Percentiles rank a stretch among this genome's conserved stretches.
Evolutionary conservation across 1,139 yeast genomes (phyloP).

Genomic region (Kluyveromyces sp.): DNA sequence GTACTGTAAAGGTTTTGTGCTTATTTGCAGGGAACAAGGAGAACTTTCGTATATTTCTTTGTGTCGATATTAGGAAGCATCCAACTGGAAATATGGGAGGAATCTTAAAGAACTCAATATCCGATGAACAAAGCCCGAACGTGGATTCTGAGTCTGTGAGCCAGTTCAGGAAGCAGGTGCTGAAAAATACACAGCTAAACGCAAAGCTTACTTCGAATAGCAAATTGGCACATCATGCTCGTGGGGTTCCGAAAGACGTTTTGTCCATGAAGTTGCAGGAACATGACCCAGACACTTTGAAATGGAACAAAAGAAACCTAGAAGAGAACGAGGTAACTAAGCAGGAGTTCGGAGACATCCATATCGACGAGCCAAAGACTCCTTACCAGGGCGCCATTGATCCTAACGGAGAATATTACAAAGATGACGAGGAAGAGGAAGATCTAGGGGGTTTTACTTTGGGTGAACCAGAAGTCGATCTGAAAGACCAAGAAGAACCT

Average conservation of each 20-base stretch:
- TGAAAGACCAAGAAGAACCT: conserved; percentile 24
- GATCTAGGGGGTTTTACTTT: conserved; percentile 44
- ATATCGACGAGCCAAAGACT: conserved; percentile 91
- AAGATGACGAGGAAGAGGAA: conserved; percentile 60
- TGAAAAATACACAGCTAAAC: conserved; percentile 42
- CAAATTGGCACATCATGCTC: conserved; percentile 9
- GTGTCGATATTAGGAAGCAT: too few species aligned
- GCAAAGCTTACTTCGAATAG: conserved; percentile 31
- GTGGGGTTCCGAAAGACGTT: conserved; percentile 27
- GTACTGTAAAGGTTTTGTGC: too few species aligned
- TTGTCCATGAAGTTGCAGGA: conserved; percentile 24
- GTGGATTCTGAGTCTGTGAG: conserved; percentile 36
- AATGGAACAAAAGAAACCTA: conserved; percentile 67
- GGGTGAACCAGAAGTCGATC: conserved; percentile 45
- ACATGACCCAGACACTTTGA: conserved; percentile 38
- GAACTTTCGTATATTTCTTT: too few species aligned
- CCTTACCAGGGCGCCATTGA: conserved; percentile 93
- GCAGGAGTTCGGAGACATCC: conserved; percentile 34
- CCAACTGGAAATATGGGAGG: conserved; percentile 31
- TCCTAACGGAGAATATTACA: conserved; percentile 76
- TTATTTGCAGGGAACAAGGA: too few species aligned
- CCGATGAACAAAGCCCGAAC: conserved; percentile 19
- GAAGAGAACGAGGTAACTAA: conserved; percentile 49
- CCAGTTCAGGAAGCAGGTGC: conserved; percentile 41
- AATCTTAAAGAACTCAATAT: conserved; percentile 35